Evolutionary conservation across 169 alveolate genomes (phyloP), one percentile per base, ranked within the genome.

Genomic region (Babesia bigemina): DNA sequence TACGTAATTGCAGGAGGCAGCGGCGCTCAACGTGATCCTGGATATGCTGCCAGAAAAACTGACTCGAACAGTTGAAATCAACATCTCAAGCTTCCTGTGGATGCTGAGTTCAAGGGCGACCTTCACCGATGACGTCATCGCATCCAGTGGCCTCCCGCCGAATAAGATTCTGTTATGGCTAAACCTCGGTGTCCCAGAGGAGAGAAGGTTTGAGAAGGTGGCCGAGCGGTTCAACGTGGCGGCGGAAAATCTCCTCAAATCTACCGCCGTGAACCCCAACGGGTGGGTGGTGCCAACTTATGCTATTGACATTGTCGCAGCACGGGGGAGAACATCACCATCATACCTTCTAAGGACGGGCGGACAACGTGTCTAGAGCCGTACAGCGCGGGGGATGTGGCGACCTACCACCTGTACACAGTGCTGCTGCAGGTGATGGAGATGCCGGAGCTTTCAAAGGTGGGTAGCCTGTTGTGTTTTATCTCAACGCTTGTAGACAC

Each of bases 131-230:
- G 79, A 70, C 0, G 28, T 72, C 4, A 61, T 81, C 47, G 2
- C 62, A 16, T 3, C 67, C 66, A 61, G 61, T 7, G 88, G 88
- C 14, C 79, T 81, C 14, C 78, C 88, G 4, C n/a, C 22, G 11
- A 33, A 50, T 8, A 13, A n/a, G 36, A 17, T 67, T 9, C 24
- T 67, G 33, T 4, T 39, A 1, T 67, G 21, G 7, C 44, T 67
- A 21, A 28, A 49, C 22, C 55, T 29, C 26, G 52, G 76, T 16
- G 76, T 67, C 4, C 14, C 76, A 0, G 76, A 67, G 24, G 65
- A 67, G 42, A 50, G 24, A 53, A 0, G 42, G 7, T 55, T 67
- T 2, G 76, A 67, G 21, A 67, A 52, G 22, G 53, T 55, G 0
- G 22, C 66, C 10, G 76, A 67, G 39, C n/a, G 53, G 44, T 67